Evolutionary conservation across 331 rosid genomes (phyloP).

Genomic region (Arachis monticola): DNA sequence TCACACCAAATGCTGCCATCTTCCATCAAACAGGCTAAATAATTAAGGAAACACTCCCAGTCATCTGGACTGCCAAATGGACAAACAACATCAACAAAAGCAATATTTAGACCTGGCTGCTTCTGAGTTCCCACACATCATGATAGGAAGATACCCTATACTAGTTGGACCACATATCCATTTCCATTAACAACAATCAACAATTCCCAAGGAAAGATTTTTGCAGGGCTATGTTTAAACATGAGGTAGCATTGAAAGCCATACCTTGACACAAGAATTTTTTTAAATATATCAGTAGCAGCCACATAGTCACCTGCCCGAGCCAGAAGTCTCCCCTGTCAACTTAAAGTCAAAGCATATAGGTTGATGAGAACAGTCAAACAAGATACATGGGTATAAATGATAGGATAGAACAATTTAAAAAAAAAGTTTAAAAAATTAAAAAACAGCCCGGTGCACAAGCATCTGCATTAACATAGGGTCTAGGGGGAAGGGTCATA

Average conservation of each 20-base stretch:
- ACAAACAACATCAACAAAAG: constrained; percentile 45
- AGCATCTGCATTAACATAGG: not conserved
- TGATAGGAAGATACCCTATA: not conserved
- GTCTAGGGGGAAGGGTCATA: too few species aligned
- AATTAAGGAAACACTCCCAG: constrained; percentile 93
- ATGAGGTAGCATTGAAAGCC: constrained; percentile 40
- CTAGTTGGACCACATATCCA: constrained; percentile 18
- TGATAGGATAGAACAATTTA: not conserved
- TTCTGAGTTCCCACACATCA: constrained; percentile 6
- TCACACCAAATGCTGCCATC: constrained; percentile 79
- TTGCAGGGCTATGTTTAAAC: constrained; percentile 17
- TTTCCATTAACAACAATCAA: constrained; percentile 14
- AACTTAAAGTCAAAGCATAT: constrained; percentile 87
- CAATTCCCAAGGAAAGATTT: constrained; percentile 29
- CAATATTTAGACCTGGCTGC: constrained; percentile 4
- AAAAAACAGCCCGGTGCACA: not conserved
- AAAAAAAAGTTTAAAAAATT: not conserved
- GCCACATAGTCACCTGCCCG: constrained; percentile 83
- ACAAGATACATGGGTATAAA: constrained; percentile 17
- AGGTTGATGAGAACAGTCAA: constrained; percentile 70
- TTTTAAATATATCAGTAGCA: constrained; percentile 75
- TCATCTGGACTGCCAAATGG: constrained; percentile 94
- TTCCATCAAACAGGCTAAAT: constrained; percentile 93
- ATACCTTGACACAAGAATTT: constrained; percentile 80
- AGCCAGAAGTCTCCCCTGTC: constrained; percentile 99